Conservation (phyloP, 495 filamentous ascomycete genomes). For the Pseudomonodictys pantanalensis region DNA sequence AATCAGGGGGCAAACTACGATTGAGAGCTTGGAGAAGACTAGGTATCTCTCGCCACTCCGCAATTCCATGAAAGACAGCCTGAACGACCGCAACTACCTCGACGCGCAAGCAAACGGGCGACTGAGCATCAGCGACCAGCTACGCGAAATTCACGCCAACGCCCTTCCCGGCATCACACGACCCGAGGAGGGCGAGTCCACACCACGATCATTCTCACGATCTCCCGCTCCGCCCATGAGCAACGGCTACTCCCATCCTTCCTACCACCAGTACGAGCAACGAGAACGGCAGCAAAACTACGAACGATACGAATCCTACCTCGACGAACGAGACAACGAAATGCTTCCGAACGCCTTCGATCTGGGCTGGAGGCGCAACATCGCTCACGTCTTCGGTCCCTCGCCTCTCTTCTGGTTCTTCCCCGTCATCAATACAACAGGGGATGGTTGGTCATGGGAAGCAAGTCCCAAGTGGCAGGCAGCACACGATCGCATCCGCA, state of each 20-base stretch:
- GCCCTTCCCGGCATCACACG: constrained; percentile 75
- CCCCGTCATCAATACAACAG: constrained; percentile 78
- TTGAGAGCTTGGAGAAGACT: constrained; percentile 91
- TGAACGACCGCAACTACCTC: constrained; percentile 44
- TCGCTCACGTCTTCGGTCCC: constrained; percentile 79
- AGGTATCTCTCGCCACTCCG: constrained; percentile 80
- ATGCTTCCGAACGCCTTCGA: constrained; percentile 92
- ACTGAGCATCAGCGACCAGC: constrained; percentile 69
- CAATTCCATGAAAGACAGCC: constrained; percentile 58
- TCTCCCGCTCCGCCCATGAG: constrained; percentile 13
- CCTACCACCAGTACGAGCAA: constrained; percentile 63
- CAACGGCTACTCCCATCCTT: constrained; percentile 41
- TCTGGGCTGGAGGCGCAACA: constrained; percentile 73
- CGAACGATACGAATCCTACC: constrained; percentile 78
- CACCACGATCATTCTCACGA: constrained; percentile 27
- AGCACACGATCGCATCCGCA: constrained; percentile 35
- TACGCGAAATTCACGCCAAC: constrained; percentile 78
- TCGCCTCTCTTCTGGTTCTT: constrained; percentile 67
- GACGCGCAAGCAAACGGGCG: constrained; percentile 50
- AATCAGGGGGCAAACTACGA: constrained; percentile 77
- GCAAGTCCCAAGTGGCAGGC: constrained; percentile 53
- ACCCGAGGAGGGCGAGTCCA: constrained; percentile 71
- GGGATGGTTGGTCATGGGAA: constrained; percentile 97
- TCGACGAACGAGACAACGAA: constrained; percentile 80
- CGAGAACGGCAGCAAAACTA: constrained; percentile 68